Base-by-base conservation (phyloP, 2,329 filamentous ascomycete species). In the Lachnellula suecica region DNA sequence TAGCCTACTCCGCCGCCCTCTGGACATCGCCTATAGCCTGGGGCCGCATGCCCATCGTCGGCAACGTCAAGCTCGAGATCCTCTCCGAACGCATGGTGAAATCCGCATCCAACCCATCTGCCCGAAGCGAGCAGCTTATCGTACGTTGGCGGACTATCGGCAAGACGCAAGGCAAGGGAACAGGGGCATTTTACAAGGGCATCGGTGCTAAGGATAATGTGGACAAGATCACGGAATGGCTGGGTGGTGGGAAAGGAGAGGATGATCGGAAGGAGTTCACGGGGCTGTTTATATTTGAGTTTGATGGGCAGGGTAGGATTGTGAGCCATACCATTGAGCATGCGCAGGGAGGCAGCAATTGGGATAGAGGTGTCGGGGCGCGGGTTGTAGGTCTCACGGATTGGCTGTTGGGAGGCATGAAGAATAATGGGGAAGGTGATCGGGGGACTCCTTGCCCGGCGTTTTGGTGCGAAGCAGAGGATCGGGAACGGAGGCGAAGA, bases 11-110 rank as follows among this genome's bases (percentile, higher is more conserved):
- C 31, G 93, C 94, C 17, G 94, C 94, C 2, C 77, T 99, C 34
- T 97, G 92, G 92, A 97, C 94, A 0, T 91, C 92, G 0, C 94
- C 94, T 0, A 87, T 99, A 47, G 93, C 92, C 25, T 99, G 94
- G 94, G 95, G 95, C 65, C 84, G 89, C 24, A 81, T 99, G 1
- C 94, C 94, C 2, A 83, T 97, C 19, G 81, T 97, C 27, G 92
- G 93, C 60, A 96, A 96, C 65, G 90, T 97, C 41, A 86, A 85
- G 61, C 81, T 99, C 10, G 85, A 90, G 63, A 94, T 99, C 47
- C 72, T 96, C 17, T 93, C 89, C 11, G 92, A 96, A 75, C 88
- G 93, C 62, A 94, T 99, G 81, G 57, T 68, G 13, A 76, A 51
- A 69, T 71, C 11, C 45, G 9, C 50, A 54, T 15, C 24, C 40